Base-by-base conservation (phyloP, 345 rosid genomes). In the Bruguiera sexangula region DNA sequence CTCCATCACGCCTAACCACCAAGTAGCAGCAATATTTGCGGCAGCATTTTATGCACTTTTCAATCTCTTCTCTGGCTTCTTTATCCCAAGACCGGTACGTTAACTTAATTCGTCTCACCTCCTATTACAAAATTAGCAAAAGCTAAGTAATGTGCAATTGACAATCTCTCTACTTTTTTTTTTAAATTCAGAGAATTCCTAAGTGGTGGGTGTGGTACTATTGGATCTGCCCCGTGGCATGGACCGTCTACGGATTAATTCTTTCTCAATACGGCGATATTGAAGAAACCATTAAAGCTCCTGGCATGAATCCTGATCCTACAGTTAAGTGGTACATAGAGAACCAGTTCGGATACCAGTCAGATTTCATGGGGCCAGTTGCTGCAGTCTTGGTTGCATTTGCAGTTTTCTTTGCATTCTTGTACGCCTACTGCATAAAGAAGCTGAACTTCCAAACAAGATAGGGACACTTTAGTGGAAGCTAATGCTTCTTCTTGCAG, bases 151-250 rank as follows among this genome's bases (percentile, higher is more conserved):
- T 21, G 37, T 21, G 37, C 19, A n/a, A 26, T 39, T 26, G 0
- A 3, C 19, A 15, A 6, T 59, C 30, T 27, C n/a, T 21, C 19
- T 31, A 4, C 32, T 24, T 24, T 24, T 26, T 19, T 54, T 13
- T 26, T 65, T n/a, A 5, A 37, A 37, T 67, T 24, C 70, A 73
- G 75, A 72, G 24, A 20, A 76, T 80, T 69, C 83, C 83, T 21
- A 73, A 76, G 50, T 80, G 83, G 83, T 80, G 80, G 80, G 9
- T 70, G 0, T 73, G 80, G 80, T 70, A 57, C 73, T 76, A 76
- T 43, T 80, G 73, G 63, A 13, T 76, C 19, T 73, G 75, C 65
- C 80, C 83, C 1, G 69, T 69, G 10, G 73, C 83, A 63, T 80
- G 80, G 83, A 67, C 80, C 7, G 63, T 80, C 4, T 70, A 76